phyloP scores from a whole-genome alignment of 2,329 filamentous ascomycete species.

The Magnaporthiopsis incrustans region DNA sequence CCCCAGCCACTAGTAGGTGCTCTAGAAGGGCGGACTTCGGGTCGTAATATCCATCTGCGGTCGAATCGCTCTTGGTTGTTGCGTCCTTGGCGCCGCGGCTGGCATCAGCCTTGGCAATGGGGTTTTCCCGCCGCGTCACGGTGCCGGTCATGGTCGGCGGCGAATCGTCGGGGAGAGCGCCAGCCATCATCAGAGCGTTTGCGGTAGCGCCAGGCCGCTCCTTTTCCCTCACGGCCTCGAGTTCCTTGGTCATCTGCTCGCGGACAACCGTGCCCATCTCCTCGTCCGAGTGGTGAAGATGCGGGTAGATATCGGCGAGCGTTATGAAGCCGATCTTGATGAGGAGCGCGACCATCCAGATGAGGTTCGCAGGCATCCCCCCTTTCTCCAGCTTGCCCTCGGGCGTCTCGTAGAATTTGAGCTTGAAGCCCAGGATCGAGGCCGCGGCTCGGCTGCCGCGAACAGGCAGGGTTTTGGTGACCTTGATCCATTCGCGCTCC shows the following conservation, averaged over 20 bases:
- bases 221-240: slow-evolving; percentile 68
- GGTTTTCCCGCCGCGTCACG: slow-evolving; percentile 40
- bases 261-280: slow-evolving; percentile 53
- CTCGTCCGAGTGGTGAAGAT: slow-evolving; percentile 79
- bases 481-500: slow-evolving; percentile 66
- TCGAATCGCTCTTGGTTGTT: neutral
- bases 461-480: slow-evolving; percentile 75
- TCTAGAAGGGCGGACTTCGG: slow-evolving; percentile 83
- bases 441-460: slow-evolving; percentile 85
- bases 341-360: slow-evolving; percentile 82
- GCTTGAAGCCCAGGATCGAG: slow-evolving; percentile 92
- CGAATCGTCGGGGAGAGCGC: slow-evolving; percentile 77
- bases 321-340: slow-evolving; percentile 98
- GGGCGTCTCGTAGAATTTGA: slow-evolving; percentile 74
- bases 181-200: slow-evolving; percentile 83
- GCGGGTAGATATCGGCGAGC: slow-evolving; percentile 80
- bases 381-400: slow-evolving; percentile 56
- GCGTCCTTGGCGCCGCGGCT: slow-evolving; percentile 3
- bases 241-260: slow-evolving; percentile 62
- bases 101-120: slow-evolving; percentile 41
- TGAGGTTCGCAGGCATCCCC: slow-evolving; percentile 75
- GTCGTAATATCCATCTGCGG: slow-evolving; percentile 56
- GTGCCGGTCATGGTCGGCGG: slow-evolving; percentile 34
- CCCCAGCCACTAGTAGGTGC: slow-evolving; percentile 82
- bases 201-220: slow-evolving; percentile 62